Conservation (phyloP, 345 rosid species). For the Pseudoturritis turrita region DNA sequence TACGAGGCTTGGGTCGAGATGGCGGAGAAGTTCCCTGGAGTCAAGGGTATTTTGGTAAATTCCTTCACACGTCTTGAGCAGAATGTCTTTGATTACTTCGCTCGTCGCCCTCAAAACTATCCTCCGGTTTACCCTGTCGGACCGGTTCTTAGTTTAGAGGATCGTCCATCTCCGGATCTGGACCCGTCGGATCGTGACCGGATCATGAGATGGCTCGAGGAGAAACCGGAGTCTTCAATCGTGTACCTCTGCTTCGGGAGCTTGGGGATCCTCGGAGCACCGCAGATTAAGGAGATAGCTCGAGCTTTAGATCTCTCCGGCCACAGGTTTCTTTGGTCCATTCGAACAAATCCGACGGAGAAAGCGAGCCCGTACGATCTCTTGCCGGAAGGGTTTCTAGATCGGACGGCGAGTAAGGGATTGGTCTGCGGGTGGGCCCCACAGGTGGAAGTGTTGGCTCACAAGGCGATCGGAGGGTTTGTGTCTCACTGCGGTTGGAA, state of each 20-base stretch:
- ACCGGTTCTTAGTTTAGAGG: slow-evolving; percentile 34
- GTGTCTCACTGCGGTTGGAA: slow-evolving; percentile 59
- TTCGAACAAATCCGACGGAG: slow-evolving; percentile 22
- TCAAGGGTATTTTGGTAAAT: slow-evolving; percentile 44
- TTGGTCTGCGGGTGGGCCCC: slow-evolving; percentile 41
- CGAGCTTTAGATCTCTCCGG: slow-evolving; percentile 38
- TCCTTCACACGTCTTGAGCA: slow-evolving; percentile 38
- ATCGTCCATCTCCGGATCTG: slow-evolving; percentile 18
- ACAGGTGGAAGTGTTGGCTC: slow-evolving; percentile 36
- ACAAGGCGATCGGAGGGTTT: slow-evolving; percentile 37
- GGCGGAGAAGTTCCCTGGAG: slow-evolving; percentile 34
- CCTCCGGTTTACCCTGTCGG: slow-evolving; percentile 47
- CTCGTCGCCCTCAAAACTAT: neutral
- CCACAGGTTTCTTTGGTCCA: slow-evolving; percentile 33
- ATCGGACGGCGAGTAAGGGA: slow-evolving; percentile 27
- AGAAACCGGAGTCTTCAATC: slow-evolving; percentile 40
- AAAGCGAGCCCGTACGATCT: slow-evolving; percentile 12
- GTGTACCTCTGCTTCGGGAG: slow-evolving; percentile 54
- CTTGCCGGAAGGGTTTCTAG: slow-evolving; percentile 35
- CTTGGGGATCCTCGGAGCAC: slow-evolving; percentile 26
- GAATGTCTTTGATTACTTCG: slow-evolving; percentile 28
- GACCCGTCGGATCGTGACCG: slow-evolving; percentile 10
- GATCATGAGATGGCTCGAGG: slow-evolving; percentile 46
- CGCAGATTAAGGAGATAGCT: slow-evolving; percentile 45
- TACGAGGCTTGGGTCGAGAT: slow-evolving; percentile 31